These are phyloP conservation scores for Alternaria postmessia DNA, from an alignment of 2,329 filamentous ascomycete genomes.

Conservation along the genomic window DNA sequence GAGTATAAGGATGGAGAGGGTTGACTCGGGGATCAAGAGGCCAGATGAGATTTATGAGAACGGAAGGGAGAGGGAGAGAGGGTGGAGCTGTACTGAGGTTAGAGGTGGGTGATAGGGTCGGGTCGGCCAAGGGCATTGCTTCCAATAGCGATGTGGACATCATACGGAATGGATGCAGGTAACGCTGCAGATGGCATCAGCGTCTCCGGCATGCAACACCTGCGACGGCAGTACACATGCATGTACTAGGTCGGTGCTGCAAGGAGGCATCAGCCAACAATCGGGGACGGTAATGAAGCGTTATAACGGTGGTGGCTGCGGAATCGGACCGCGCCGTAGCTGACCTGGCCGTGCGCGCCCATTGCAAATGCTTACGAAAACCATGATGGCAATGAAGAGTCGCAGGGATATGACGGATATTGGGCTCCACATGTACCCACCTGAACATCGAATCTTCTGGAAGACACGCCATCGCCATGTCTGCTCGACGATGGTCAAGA, in stretches of 20 bases:
- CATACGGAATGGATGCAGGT: background rate
- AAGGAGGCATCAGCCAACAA: background rate
- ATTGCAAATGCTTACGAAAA: background rate
- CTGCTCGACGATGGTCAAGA: background rate
- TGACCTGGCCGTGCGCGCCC: background rate
- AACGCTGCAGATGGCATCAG: background rate
- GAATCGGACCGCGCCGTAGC: background rate
- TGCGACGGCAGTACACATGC: background rate
- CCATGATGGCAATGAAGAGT: background rate
- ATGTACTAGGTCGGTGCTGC: background rate
- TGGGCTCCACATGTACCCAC: background rate
- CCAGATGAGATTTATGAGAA: conserved; percentile 23
- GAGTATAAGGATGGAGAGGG: conserved; percentile 28
- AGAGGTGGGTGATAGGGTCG: conserved; percentile 21
- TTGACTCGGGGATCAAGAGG: conserved; percentile 13
- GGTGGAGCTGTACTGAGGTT: conserved; percentile 31
- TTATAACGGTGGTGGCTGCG: background rate
- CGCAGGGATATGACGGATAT: background rate
- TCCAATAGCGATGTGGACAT: background rate
- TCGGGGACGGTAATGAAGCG: background rate
- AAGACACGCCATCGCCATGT: background rate
- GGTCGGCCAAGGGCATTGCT: background rate
- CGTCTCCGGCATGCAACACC: background rate
- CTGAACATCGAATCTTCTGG: background rate
- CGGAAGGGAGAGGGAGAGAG: conserved; percentile 15